These are phyloP conservation scores for Yamadazyma takamatsuzukensis DNA, from an alignment of 805 yeast species.

Conservation along the genomic window DNA sequence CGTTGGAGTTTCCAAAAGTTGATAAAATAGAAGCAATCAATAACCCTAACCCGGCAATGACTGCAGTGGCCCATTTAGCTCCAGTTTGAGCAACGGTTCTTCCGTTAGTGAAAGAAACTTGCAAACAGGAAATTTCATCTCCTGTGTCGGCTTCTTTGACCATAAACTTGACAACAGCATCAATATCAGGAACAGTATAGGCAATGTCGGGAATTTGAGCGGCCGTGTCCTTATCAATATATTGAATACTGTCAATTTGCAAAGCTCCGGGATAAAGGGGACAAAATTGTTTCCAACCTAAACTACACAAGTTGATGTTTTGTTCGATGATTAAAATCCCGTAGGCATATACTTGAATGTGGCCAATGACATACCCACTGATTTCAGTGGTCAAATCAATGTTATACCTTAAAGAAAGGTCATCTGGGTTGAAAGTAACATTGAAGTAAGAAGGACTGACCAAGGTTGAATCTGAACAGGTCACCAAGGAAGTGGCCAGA, in stretches of 20 bases:
- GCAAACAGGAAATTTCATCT: constrained; percentile 64
- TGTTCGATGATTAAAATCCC: constrained; percentile 69
- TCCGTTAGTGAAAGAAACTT: constrained; percentile 70
- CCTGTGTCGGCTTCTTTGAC: constrained; percentile 40
- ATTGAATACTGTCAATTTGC: constrained; percentile 68
- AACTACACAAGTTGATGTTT: constrained; percentile 58
- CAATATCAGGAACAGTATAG: constrained; percentile 81
- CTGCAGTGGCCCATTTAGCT: constrained; percentile 93
- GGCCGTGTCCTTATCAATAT: constrained; percentile 48
- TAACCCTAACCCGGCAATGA: constrained; percentile 83
- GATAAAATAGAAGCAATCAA: constrained; percentile 78
- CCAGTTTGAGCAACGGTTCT: constrained; percentile 77
- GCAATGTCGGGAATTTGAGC: constrained; percentile 78
- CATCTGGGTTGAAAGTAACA: constrained; percentile 73
- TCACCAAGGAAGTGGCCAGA: constrained; percentile 72
- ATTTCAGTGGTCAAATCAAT: constrained; percentile 69
- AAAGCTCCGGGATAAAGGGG: constrained; percentile 81
- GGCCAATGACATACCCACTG: constrained; percentile 63
- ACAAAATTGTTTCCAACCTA: constrained; percentile 84
- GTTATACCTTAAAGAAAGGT: constrained; percentile 61
- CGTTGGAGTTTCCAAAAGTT: constrained; percentile 80
- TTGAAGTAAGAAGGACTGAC: constrained; percentile 71
- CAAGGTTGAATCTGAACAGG: constrained; percentile 77
- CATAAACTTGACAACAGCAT: constrained; percentile 64
- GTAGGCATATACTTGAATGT: constrained; percentile 75